Evolutionary conservation across 495 filamentous ascomycete species (phyloP).

Genomic region (Aspergillus mulundensis): DNA sequence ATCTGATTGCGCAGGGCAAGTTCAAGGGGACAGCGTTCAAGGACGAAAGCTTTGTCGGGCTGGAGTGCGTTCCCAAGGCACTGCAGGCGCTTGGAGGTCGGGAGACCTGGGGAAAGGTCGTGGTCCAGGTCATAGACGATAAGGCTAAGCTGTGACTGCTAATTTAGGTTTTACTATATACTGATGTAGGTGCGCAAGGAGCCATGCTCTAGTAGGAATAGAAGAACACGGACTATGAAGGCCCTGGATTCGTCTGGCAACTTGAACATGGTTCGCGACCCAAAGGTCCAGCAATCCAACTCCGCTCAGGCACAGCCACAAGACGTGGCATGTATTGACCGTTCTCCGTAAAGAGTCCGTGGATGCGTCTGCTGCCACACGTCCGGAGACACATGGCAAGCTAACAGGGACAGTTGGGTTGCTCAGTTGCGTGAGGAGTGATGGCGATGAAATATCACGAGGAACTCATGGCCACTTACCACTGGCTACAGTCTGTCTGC

Average conservation of each 20-base stretch:
- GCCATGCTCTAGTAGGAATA: constrained; percentile 47
- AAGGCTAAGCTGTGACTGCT: constrained; percentile 39
- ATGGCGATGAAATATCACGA: not conserved
- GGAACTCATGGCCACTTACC: too few relatives aligned
- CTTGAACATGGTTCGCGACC: constrained; percentile 14
- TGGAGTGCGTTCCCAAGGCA: constrained; percentile 75
- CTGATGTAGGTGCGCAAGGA: constrained; percentile 49
- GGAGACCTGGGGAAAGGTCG: constrained; percentile 94
- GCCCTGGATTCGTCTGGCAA: constrained; percentile 47
- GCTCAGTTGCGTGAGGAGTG: constrained; percentile 28
- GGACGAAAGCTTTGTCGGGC: constrained; percentile 74
- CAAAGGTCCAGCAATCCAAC: constrained; percentile 34
- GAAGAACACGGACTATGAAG: constrained; percentile 53
- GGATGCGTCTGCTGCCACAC: constrained; percentile 7
- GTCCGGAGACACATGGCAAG: constrained; percentile 12
- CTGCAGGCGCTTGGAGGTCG: constrained; percentile 71
- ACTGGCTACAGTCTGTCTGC: not conserved
- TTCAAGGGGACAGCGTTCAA: constrained; percentile 78
- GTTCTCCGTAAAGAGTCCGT: constrained; percentile 43
- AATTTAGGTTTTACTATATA: too few relatives aligned
- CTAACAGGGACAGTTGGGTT: constrained; percentile 41
- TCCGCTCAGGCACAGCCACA: constrained; percentile 47
- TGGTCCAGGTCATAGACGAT: constrained; percentile 78
- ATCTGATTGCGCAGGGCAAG: constrained; percentile 70
- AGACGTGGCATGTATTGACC: constrained; percentile 42